Evolutionary conservation across 2,329 filamentous ascomycete genomes (phyloP), one percentile per base, ranked within the genome.

Genomic region (Helicocarpus griseus): DNA sequence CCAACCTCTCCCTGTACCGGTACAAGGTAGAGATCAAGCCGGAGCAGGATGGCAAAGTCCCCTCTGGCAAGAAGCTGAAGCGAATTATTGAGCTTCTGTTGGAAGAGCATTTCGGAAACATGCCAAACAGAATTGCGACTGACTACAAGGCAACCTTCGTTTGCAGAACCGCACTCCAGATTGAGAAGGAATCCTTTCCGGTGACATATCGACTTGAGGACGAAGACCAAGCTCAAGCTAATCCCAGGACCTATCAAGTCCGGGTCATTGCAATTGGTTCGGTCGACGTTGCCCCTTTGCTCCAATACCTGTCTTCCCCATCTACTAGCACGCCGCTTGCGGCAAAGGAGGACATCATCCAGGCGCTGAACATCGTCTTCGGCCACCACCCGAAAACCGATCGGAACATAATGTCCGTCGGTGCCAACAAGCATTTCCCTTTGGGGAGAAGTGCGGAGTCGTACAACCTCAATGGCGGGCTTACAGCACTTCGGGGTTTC

Each of bases 401-500:
- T 5, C 51, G 50, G 0, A 61, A 64, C 0, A 68, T 78, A 14
- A 65, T 70, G 8, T 72, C 72, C 0, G 68, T 77, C n/a, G 76
- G 76, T 0, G 65, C 70, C 3, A 83, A 80, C 61, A 77, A 75
- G 41, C 74, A 76, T 51, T 82, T 77, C 56, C 70, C 73, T 0
- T 60, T 75, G 39, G 51, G 64, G 11, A 62, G 57, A 0, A 68
- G 77, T 45, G 56, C 51, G 0, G 59, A 61, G 2, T 33, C 13
- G 6, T 53, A 24, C 19, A 59, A 70, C 28, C 69, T 85, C 1
- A 73, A 71, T 2, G 68, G 62, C 9, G 79, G 79, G 1, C 66
- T 85, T 0, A 69, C 77, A 45, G 80, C 80, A 7, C 63, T 82
- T 3, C 73, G 81, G 39, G 82, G 82, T 0, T 85, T 79, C 64